Evolutionary conservation across 139 green algal species (phyloP), one percentile per base, ranked within the genome.

Genomic region (Limnomonas spitsbergensis): DNA sequence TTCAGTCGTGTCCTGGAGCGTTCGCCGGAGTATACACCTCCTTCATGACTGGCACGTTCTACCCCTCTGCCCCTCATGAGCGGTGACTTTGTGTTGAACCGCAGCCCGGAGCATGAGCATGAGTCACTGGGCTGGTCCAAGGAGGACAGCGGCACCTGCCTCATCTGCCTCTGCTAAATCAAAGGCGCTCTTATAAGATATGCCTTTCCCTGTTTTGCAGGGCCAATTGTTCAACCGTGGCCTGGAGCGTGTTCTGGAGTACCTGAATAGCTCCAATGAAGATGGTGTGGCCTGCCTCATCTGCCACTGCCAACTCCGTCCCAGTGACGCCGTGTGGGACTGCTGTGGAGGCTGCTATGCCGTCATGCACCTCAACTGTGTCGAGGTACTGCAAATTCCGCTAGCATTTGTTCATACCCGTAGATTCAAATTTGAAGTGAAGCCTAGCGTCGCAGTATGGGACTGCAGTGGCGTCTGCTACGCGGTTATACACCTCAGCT

Each of bases 331-430:
- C 0, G 73, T 93, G 6, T 95, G 91, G 91, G 35, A 81, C 42
- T 95, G 91, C 82, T 26, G 24, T 9, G 39, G 20, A 2, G 79
- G 86, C 67, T 95, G 91, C 88, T 92, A 85, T 39, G 89, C 82
- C 1, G 66, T 92, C 29, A 56, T 93, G 38, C 91, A 95, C 86
- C 73, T 95, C 71, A 67, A 82, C 0, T 95, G 91, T 85, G 86
- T 90, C 38, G 89, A 94, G 86, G 89, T 88, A n/a, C n/a, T n/a
- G n/a, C n/a, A n/a, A n/a, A n/a, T n/a, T n/a, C n/a, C n/a, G n/a
- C n/a, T n/a, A n/a, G n/a, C n/a, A n/a, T n/a, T n/a, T n/a, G n/a
- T n/a, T n/a, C n/a, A n/a, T n/a, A n/a, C n/a, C n/a, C n/a, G n/a
- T n/a, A n/a, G n/a, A n/a, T n/a, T n/a, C n/a, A n/a, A n/a, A n/a